phyloP scores from a whole-genome alignment of 2,329 filamentous ascomycete genomes.

The Nakataea oryzae region DNA sequence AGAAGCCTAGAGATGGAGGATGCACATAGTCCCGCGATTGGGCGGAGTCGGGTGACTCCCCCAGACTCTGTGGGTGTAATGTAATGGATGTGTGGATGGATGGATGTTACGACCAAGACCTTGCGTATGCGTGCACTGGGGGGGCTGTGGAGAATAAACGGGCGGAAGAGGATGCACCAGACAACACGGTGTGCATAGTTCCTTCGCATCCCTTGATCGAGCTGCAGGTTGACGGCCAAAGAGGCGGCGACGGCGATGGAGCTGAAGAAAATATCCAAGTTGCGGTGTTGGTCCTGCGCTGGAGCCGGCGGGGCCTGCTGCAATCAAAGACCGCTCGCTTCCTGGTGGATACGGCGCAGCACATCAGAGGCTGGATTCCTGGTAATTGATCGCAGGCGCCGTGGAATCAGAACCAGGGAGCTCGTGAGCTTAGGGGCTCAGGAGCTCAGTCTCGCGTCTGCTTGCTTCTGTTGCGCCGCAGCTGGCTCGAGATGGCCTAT shows the following conservation, averaged over 20 bases:
- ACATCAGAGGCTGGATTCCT: not conserved
- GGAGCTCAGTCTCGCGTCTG: too few species aligned
- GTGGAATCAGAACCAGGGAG: not conserved
- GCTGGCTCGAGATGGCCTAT: not conserved
- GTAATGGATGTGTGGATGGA: too few species aligned
- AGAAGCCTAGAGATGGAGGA: not conserved
- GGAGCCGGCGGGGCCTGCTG: not conserved
- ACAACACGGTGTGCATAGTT: too few species aligned
- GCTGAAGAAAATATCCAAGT: not conserved
- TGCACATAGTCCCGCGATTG: not conserved
- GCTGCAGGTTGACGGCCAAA: not conserved
- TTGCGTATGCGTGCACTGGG: not conserved
- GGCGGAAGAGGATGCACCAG: not conserved
- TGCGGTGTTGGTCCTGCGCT: not conserved
- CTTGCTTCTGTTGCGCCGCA: too few species aligned
- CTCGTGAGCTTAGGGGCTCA: too few species aligned
- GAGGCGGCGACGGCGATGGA: not conserved
- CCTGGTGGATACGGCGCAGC: not conserved
- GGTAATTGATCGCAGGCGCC: not conserved
- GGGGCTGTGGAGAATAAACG: not conserved
- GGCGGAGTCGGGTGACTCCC: too few species aligned
- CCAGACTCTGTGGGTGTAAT: too few species aligned
- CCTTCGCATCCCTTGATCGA: not conserved
- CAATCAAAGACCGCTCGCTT: not conserved
- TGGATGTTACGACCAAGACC: not conserved